Evolutionary conservation across 2,329 filamentous ascomycete species (phyloP), one percentile per base, ranked within the genome.

Genomic region (Dactylonectria estremocensis): DNA sequence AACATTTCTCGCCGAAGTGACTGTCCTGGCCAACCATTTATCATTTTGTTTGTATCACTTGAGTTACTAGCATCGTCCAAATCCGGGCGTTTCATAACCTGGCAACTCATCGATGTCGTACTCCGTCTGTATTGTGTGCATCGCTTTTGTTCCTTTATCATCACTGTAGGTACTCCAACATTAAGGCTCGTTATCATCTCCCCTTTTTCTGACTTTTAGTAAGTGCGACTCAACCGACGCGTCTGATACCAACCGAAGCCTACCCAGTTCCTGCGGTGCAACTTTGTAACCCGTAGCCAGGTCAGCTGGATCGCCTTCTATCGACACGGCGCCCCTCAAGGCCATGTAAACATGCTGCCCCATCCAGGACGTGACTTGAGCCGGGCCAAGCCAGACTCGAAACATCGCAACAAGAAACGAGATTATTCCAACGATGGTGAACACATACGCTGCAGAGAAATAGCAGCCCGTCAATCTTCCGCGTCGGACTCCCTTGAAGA

Each of bases 361-460:
- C 60, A 68, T 68, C 68, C 68, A 70, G 11, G 69, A 70, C 40
- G 64, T 70, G 45, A 71, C 31, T 14, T 57, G 46, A 43, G 52
- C 43, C 20, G 68, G 60, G 14, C 68, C 68, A 22, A 70, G 64
- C 56, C 56, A 68, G 40, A 50, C 45, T 11, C 60, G 53, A 40
- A 58, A 58, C 16, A 53, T 9, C 2, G 16, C 53, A 33, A 56
- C 57, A 9, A 61, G 6, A 5, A 71, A 62, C 33, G n/a, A 69
- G 14, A 43, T 43, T 5, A 8, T n/a, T 8, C 40, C 64, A 14
- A 68, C 40, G 4, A 64, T 14, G 20, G 68, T 52, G 16, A 68
- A 64, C 6, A 68, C 8, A 31, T 59, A 11, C 11, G 67, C 54
- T 8, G 55, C 59, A 33, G 37, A 46, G 35, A 22, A 20, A 37